phyloP scores from a whole-genome alignment of 441 rosid genomes.

The Macaranga tanarius region DNA sequence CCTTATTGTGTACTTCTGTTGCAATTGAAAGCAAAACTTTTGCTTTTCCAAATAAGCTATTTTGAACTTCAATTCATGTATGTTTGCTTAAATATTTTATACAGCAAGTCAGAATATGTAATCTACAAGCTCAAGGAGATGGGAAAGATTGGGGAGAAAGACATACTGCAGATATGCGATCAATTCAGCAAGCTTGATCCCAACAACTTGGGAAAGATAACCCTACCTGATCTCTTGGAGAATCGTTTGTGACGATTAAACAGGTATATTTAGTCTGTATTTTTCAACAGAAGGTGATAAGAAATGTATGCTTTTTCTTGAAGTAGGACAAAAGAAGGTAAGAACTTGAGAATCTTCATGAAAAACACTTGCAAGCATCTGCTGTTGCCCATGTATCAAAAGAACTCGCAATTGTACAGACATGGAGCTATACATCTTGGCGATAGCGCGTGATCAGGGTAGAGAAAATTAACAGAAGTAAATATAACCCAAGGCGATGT shows the following conservation, averaged over 20 bases:
- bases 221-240: conserved; percentile 66
- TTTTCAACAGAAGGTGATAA: background rate
- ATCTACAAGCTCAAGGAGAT: conserved; percentile 90
- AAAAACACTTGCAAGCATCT: background rate
- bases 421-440: background rate
- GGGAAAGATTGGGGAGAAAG: conserved; percentile 83
- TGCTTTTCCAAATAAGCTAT: background rate
- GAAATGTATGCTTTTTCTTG: background rate
- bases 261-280: background rate
- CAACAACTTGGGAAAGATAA: conserved; percentile 78
- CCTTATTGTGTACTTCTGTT: background rate
- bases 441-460: background rate
- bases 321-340: background rate
- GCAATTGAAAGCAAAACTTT: background rate
- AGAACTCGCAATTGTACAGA: background rate
- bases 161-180: conserved; percentile 59
- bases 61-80: background rate
- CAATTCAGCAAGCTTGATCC: conserved; percentile 80
- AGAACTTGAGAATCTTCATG: background rate
- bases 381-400: background rate
- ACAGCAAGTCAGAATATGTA: conserved; percentile 90
- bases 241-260: conserved; percentile 32
- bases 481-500: background rate
- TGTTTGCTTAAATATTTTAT: background rate
- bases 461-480: background rate